Conservation (phyloP, 2,329 filamentous ascomycete genomes). For the Phaeosphaeriaceae sp. region DNA sequence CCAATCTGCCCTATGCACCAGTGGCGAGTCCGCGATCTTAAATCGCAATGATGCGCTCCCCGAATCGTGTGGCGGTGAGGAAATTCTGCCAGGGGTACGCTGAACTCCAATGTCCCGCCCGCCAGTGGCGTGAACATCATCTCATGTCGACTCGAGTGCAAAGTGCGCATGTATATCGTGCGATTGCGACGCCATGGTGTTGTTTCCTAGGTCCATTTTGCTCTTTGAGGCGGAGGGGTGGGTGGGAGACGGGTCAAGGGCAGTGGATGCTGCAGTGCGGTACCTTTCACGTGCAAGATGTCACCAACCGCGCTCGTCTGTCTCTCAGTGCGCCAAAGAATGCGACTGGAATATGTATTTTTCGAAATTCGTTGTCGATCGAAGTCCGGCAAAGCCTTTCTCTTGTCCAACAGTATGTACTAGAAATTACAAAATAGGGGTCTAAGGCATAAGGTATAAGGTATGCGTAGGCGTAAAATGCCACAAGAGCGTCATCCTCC, state of each 20-base stretch:
- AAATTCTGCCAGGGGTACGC: constrained; percentile 33
- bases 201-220: background rate
- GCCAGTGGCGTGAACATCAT: constrained; percentile 41
- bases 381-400: background rate
- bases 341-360: background rate
- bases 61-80: constrained; percentile 23
- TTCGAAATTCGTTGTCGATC: background rate
- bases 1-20: constrained; percentile 1
- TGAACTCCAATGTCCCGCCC: background rate
- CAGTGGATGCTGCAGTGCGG: no score
- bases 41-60: constrained; percentile 15
- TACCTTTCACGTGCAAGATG: no score
- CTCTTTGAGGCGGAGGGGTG: no score
- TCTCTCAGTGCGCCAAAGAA: background rate
- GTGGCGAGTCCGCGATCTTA: constrained; percentile 38
- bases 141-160: constrained; percentile 15
- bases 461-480: constrained; percentile 1
- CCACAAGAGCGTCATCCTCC: background rate
- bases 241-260: no score
- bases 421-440: constrained; percentile 32
- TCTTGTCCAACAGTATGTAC: constrained; percentile 4
- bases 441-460: background rate
- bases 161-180: background rate
- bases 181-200: background rate
- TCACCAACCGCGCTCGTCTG: no score